Evolutionary conservation across 2,329 filamentous ascomycete species (phyloP).

Genomic region (Verticillium alfalfae): DNA sequence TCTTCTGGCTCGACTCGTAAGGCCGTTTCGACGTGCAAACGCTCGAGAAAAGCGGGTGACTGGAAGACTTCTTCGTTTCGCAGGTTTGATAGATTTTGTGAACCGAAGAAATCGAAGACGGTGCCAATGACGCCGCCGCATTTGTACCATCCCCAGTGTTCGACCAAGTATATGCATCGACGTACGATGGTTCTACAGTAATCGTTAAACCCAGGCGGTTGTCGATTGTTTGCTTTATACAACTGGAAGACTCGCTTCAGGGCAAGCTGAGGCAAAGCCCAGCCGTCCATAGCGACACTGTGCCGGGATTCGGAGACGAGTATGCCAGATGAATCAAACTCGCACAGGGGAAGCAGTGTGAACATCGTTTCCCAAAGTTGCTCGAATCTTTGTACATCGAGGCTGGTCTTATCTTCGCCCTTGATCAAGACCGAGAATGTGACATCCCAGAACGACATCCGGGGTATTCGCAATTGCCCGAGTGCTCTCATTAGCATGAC

Average conservation of each 20-base stretch:
- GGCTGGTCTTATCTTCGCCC: constrained; percentile 23
- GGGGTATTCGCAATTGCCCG: constrained; percentile 41
- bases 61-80: constrained; percentile 59
- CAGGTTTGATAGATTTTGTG: constrained; percentile 54
- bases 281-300: constrained; percentile 45
- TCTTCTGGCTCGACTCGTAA: constrained; percentile 49
- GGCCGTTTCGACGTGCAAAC: constrained; percentile 39
- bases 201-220: constrained; percentile 58
- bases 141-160: constrained; percentile 61
- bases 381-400: constrained; percentile 46
- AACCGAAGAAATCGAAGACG: constrained; percentile 65
- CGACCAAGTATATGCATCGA: constrained; percentile 58
- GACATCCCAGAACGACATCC: constrained; percentile 57
- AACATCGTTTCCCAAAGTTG: constrained; percentile 54
- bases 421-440: constrained; percentile 36
- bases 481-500: constrained; percentile 51
- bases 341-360: constrained; percentile 53
- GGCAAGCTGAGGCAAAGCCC: constrained; percentile 52
- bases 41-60: constrained; percentile 57
- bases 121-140: constrained; percentile 52
- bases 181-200: constrained; percentile 56
- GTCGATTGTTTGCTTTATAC: constrained; percentile 49
- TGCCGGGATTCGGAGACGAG: constrained; percentile 33
- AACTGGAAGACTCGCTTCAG: constrained; percentile 52
- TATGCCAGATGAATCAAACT: constrained; percentile 52